phyloP scores from a whole-genome alignment of 2,329 filamentous ascomycete species.

The Pseudocercospora fijiensis region DNA sequence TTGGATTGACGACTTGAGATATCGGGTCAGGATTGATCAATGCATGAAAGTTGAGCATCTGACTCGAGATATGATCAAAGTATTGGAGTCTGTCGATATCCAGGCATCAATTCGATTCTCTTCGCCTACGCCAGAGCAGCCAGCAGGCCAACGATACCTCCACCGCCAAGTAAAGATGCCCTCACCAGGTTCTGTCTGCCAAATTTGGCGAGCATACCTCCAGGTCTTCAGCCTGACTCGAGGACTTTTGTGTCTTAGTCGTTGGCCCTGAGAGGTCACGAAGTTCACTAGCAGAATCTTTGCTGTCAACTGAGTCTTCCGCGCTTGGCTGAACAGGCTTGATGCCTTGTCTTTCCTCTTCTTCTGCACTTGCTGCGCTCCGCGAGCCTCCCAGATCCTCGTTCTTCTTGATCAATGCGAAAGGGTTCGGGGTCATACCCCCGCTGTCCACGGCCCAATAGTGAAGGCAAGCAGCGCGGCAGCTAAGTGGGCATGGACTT shows the following conservation, averaged over 20 bases:
- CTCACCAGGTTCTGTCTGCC: slow-evolving; percentile 29
- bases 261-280: slow-evolving; percentile 31
- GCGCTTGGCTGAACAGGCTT: slow-evolving; percentile 25
- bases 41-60: not conserved
- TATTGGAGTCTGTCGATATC: not conserved
- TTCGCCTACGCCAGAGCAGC: slow-evolving; percentile 19
- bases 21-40: not conserved
- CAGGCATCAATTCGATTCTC: not conserved
- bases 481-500: slow-evolving; percentile 26
- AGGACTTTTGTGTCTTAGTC: slow-evolving; percentile 38
- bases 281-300: slow-evolving; percentile 23
- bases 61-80: not conserved
- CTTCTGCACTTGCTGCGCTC: slow-evolving; percentile 24
- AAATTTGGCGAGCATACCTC: slow-evolving; percentile 38
- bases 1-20: slow-evolving; percentile 17
- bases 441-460: slow-evolving; percentile 30
- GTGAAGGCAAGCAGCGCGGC: slow-evolving; percentile 28
- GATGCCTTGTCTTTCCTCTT: slow-evolving; percentile 13
- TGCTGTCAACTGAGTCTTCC: slow-evolving; percentile 30
- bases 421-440: slow-evolving; percentile 33
- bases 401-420: slow-evolving; percentile 33
- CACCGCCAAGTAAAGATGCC: slow-evolving; percentile 28
- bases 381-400: slow-evolving; percentile 29
- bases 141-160: slow-evolving; percentile 31
- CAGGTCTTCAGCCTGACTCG: slow-evolving; percentile 41